Base-by-base conservation (phyloP, 495 filamentous ascomycete genomes). In the Aspergillus avenaceus region DNA sequence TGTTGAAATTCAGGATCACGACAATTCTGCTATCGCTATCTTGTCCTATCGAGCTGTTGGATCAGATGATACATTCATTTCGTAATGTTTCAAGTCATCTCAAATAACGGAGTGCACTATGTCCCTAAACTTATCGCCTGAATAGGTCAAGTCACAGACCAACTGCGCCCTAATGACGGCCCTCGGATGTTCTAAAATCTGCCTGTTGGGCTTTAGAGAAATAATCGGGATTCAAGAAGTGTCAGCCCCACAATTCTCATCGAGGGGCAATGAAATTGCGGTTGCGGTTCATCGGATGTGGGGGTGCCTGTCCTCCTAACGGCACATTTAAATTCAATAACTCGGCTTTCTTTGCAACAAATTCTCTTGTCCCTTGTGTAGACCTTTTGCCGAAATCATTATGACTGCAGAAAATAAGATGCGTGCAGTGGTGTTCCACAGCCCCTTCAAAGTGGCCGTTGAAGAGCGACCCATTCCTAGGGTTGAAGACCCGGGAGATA, bases 401-500 rank as follows among this genome's bases (percentile, higher is more conserved):
- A 61, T 58, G 58, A 6, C 46, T 9, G 29, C 19, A 18, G 46
- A 65, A 59, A 40, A 41, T 40, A 72, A 60, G 40, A 80, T 76
- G 71, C 67, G 69, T 41, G 70, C 74, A 61, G 77, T 80, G 22
- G 63, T 78, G 11, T 80, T 80, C 58, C 67, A 73, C 32, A 73
- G 63, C 18, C 72, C 73, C 16, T 66, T 65, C 53, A 71, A 74
- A 49, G 72, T 79, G 23, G 66, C 65, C 8, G 63, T 80, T 31
- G 76, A 78, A 54, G 66, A 79, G 32, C 53, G 72, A 25, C 74
- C 74, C 1, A 71, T 78, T 34, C 77, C 77, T n/a, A 62, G 63
- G 8, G 81, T 97, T 47, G 72, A 85, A 54, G 76, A 89, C 24
- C 71, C 81, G 11, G 82, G 76, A 45, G 92, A 97, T 69, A 78